Evolutionary conservation across 2,329 filamentous ascomycete genomes (phyloP).

Genomic region (Aureobasidium uvarum): DNA sequence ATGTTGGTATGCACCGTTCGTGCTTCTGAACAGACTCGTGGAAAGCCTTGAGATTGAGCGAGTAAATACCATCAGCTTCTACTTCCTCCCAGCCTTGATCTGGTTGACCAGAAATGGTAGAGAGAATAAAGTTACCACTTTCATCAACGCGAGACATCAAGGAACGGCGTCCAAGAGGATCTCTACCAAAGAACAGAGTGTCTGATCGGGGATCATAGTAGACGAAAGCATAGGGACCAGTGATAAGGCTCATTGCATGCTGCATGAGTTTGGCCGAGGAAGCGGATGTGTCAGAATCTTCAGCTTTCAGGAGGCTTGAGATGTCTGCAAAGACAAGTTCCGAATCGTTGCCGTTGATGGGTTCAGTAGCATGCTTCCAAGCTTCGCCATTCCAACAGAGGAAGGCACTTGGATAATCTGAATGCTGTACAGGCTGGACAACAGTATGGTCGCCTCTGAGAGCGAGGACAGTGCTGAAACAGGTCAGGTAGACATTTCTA

Average conservation of each 20-base stretch:
- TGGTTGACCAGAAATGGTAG: conserved; percentile 64
- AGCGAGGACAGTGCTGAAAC: conserved; percentile 84
- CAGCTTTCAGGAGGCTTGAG: neutral
- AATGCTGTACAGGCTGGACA: conserved; percentile 68
- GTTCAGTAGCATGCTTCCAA: conserved; percentile 66
- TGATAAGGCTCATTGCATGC: conserved; percentile 29
- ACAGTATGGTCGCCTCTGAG: conserved; percentile 73
- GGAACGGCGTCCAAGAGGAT: conserved; percentile 83
- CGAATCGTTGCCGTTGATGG: conserved; percentile 75
- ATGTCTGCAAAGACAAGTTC: conserved; percentile 65
- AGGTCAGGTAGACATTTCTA: conserved; percentile 48
- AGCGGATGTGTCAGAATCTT: conserved; percentile 30
- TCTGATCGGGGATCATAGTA: conserved; percentile 66
- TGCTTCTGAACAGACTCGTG: neutral
- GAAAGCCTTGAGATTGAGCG: conserved; percentile 53
- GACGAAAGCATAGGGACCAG: conserved; percentile 84
- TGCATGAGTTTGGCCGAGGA: conserved; percentile 16
- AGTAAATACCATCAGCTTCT: conserved; percentile 77
- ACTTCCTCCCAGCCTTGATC: conserved; percentile 69
- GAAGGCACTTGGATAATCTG: conserved; percentile 55
- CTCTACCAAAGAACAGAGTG: conserved; percentile 76
- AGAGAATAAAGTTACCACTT: conserved; percentile 59
- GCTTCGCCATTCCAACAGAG: conserved; percentile 98
- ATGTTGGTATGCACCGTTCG: conserved; percentile 1
- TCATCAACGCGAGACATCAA: conserved; percentile 59